A percentile compares a stretch with the other conserved stretches of the same genome.
phyloP scores from a whole-genome alignment of 768 basidiomycete species.

The Agaricus blazei region DNA sequence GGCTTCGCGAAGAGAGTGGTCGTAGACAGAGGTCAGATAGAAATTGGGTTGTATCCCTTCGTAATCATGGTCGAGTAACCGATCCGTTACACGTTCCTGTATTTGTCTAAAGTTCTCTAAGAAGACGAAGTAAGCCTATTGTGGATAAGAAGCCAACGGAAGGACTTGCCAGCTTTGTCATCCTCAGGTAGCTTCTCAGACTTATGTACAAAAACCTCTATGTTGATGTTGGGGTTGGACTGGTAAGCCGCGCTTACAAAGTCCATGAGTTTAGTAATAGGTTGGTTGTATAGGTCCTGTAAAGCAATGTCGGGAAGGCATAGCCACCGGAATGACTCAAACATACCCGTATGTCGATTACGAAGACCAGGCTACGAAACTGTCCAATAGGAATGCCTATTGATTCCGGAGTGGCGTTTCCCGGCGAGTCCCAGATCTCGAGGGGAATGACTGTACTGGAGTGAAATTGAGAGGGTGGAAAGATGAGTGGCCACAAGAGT shows the following conservation, averaged over 20 bases:
- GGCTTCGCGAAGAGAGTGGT: constrained; percentile 87
- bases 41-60: constrained; percentile 80
- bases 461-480: constrained; percentile 8
- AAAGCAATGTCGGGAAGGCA: neutral
- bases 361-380: constrained; percentile 85
- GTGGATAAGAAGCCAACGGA: neutral
- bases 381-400: constrained; percentile 70
- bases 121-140: neutral
- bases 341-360: constrained; percentile 89
- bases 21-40: constrained; percentile 89
- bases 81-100: constrained; percentile 80
- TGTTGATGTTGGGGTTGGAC: constrained; percentile 68
- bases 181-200: constrained; percentile 89
- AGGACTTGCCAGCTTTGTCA: constrained; percentile 73
- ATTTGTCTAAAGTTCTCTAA: constrained; percentile 90
- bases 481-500: constrained; percentile 10
- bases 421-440: constrained; percentile 95
- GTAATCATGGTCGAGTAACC: constrained; percentile 75
- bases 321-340: constrained; percentile 4
- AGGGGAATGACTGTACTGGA: constrained; percentile 85
- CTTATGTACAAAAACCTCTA: constrained; percentile 96
- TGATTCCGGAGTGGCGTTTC: constrained; percentile 75
- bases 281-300: constrained; percentile 80
- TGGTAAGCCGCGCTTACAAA: constrained; percentile 75
- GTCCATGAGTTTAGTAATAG: constrained; percentile 77